Conservation (phyloP, 140 eudicot species). For the Senecio squalidus region DNA sequence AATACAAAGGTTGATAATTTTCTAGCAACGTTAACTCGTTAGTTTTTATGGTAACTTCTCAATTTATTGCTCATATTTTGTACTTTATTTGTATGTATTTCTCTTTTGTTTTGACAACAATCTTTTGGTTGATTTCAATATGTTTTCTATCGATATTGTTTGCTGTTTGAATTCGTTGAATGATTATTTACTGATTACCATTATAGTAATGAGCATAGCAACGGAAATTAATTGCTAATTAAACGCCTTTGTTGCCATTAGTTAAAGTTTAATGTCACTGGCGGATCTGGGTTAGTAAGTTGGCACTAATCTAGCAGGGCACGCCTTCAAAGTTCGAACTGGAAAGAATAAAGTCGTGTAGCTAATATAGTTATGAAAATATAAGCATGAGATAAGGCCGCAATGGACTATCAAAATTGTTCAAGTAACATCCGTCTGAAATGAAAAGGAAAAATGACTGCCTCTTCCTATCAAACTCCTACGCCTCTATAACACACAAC, state of each 20-base stretch:
- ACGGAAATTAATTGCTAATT: no score
- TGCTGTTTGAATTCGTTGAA: no score
- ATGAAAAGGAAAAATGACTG: slow-evolving; percentile 30
- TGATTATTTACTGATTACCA: no score
- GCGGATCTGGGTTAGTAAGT: no score
- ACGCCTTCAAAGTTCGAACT: no score
- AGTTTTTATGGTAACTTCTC: neutral
- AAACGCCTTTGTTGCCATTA: no score
- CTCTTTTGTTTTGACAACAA: neutral
- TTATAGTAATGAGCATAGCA: no score
- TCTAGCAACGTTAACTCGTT: slow-evolving; percentile 15
- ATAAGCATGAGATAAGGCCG: neutral
- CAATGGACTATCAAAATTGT: slow-evolving; percentile 6
- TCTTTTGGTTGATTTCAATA: neutral
- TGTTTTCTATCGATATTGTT: no score
- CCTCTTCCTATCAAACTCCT: slow-evolving; percentile 27
- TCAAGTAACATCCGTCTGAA: neutral
- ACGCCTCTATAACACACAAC: slow-evolving; percentile 26
- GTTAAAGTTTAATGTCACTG: no score
- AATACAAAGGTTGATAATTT: slow-evolving; percentile 38
- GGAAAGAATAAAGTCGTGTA: neutral
- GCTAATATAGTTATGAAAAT: neutral
- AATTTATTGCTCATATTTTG: neutral
- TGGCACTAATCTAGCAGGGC: no score
- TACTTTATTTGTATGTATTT: neutral